Conservation (phyloP, 257 asterid genomes). For the Solanum pennellii region DNA sequence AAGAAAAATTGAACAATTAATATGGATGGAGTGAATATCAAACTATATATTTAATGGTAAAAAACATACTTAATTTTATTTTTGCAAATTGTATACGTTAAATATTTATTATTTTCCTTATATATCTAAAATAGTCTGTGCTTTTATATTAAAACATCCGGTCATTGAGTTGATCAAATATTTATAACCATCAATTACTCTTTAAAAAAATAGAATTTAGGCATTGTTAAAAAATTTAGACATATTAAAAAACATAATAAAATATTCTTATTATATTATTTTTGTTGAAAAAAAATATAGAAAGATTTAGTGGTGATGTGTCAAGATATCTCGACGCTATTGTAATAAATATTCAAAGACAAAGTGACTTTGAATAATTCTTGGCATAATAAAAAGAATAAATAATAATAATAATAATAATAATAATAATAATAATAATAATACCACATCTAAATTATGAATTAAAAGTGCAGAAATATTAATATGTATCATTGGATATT, state of each 20-base stretch:
- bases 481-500: not conserved
- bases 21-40: not conserved
- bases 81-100: not conserved
- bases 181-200: not conserved
- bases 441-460: not conserved
- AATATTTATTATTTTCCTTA: no score
- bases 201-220: not conserved
- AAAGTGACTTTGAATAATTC: not conserved
- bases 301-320: no score
- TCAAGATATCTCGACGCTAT: no score
- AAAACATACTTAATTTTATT: not conserved
- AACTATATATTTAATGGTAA: not conserved
- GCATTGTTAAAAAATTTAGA: not conserved
- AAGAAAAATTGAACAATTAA: not conserved
- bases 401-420: no score
- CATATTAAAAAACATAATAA: not conserved
- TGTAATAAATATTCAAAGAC: not conserved
- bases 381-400: not conserved
- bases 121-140: not conserved
- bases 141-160: not conserved
- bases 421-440: no score
- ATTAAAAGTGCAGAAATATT: not conserved
- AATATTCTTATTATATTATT: not conserved
- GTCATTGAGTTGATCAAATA: not conserved
- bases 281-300: no score